Percentiles rank a stretch among this genome's conserved stretches.
phyloP scores from a whole-genome alignment of 1,139 yeast species.

The Nadsonia starkeyi-henricii region DNA sequence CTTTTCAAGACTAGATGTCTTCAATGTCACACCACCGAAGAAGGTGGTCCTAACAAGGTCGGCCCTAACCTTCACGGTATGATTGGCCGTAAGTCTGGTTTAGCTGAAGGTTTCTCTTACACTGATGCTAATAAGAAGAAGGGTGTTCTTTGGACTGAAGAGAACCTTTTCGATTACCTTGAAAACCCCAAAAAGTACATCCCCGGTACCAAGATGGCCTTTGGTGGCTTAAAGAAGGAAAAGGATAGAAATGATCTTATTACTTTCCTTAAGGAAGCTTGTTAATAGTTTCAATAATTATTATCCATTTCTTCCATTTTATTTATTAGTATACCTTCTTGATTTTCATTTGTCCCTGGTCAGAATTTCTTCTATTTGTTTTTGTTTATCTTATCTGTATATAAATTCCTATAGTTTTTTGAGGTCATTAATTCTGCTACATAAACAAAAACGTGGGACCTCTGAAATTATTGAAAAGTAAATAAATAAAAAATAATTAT shows the following conservation, averaged over 20 bases:
- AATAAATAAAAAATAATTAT: no score
- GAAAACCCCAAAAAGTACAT: conserved; percentile 99
- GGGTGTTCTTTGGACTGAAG: conserved; percentile 79
- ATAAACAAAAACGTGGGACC: no score
- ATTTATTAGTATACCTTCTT: not conserved
- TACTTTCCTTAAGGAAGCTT: conserved; percentile 71
- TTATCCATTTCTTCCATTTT: not conserved
- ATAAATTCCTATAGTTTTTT: no score
- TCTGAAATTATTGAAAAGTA: no score
- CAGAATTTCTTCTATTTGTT: not conserved
- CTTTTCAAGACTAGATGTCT: conserved; percentile 97
- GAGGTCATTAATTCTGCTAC: no score
- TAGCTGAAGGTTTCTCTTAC: conserved; percentile 85
- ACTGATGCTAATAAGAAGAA: conserved; percentile 97
- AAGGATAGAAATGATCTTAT: conserved; percentile 97
- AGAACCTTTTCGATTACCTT: conserved; percentile 86
- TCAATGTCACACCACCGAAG: conserved; percentile 96
- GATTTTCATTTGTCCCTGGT: not conserved
- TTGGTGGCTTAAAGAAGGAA: conserved; percentile 98
- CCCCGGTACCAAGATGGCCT: conserved; percentile 99
- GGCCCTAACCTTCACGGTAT: conserved; percentile 98
- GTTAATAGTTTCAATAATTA: not conserved
- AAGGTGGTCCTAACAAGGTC: conserved; percentile 95
- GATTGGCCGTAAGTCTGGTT: conserved; percentile 84
- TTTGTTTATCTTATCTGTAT: not conserved